Conservation (phyloP, 805 yeast genomes). For the Yarrowia porcina region DNA sequence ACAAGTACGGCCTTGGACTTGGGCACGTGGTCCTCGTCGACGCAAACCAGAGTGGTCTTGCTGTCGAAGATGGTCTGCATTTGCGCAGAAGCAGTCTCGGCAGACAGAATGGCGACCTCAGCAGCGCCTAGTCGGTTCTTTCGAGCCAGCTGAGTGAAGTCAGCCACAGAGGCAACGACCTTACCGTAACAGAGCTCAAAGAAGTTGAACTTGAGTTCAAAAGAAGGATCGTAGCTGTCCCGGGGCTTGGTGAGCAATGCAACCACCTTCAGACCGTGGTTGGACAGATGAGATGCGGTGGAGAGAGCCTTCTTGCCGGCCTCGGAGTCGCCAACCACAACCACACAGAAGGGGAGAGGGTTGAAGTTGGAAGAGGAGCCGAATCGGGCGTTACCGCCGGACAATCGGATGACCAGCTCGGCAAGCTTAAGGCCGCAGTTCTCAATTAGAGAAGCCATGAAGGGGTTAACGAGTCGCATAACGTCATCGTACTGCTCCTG, state of each 20-base stretch:
- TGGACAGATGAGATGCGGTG: conserved; percentile 72
- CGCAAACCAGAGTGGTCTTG: neutral
- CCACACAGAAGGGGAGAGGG: conserved; percentile 70
- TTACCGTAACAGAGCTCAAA: conserved; percentile 26
- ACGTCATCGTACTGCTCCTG: conserved; percentile 78
- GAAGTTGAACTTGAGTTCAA: conserved; percentile 18
- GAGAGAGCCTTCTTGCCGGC: conserved; percentile 75
- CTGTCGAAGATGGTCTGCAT: neutral
- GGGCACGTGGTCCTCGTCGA: neutral
- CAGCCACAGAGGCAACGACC: neutral
- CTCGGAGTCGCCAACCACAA: conserved; percentile 64
- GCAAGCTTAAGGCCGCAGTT: conserved; percentile 67
- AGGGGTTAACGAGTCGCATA: conserved; percentile 58
- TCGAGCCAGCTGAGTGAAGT: neutral
- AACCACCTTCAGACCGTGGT: conserved; percentile 60
- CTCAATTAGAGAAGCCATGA: conserved; percentile 56
- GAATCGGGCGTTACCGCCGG: conserved; percentile 66
- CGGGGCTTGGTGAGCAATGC: conserved; percentile 41
- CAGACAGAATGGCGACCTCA: conserved; percentile 2
- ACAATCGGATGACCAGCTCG: conserved; percentile 53
- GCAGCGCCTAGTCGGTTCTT: conserved; percentile 14
- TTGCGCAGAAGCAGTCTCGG: neutral
- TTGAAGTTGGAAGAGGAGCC: conserved; percentile 61
- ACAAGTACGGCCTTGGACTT: conserved; percentile 8
- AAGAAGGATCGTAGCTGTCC: neutral